Percentiles rank a stretch among this genome's conserved stretches.
These are phyloP conservation scores for Phoma herbarum DNA, from an alignment of 2,329 filamentous ascomycete species.

Conservation along the genomic window DNA sequence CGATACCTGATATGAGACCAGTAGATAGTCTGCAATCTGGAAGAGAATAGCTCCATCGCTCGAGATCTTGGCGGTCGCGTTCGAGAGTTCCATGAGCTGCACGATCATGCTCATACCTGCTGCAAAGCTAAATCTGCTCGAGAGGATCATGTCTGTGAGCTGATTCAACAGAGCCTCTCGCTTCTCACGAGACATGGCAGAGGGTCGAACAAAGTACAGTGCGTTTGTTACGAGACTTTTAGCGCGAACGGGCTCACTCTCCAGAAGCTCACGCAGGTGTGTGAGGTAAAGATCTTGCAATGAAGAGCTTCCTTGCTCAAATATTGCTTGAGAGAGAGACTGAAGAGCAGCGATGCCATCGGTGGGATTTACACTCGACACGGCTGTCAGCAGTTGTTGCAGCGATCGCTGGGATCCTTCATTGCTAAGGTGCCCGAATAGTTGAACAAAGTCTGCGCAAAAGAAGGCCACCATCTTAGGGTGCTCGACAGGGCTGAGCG, in stretches of 20 bases:
- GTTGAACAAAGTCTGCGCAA: conserved; percentile 36
- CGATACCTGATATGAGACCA: conserved; percentile 24
- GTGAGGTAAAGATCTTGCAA: conserved; percentile 33
- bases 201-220: conserved; percentile 35
- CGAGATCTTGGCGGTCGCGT: conserved; percentile 48
- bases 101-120: conserved; percentile 38
- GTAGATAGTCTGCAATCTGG: conserved; percentile 39
- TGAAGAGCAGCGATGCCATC: conserved; percentile 21
- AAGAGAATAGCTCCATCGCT: conserved; percentile 38
- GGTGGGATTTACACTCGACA: conserved; percentile 24
- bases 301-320: conserved; percentile 27
- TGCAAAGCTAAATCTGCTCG: conserved; percentile 17
- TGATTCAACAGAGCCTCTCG: conserved; percentile 46
- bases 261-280: conserved; percentile 31
- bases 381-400: conserved; percentile 28
- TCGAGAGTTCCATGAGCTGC: conserved; percentile 47
- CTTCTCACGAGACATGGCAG: conserved; percentile 41
- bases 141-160: conserved; percentile 30
- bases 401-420: conserved; percentile 30
- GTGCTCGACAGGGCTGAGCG: too few species aligned
- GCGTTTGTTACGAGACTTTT: conserved; percentile 26
- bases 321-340: conserved; percentile 35
- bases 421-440: conserved; percentile 34
- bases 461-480: conserved; percentile 36
- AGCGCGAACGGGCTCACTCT: conserved; percentile 16